These are phyloP conservation scores for Protostelium mycophagum DNA, from an alignment of 78 protist genomes.

Conservation along the genomic window DNA sequence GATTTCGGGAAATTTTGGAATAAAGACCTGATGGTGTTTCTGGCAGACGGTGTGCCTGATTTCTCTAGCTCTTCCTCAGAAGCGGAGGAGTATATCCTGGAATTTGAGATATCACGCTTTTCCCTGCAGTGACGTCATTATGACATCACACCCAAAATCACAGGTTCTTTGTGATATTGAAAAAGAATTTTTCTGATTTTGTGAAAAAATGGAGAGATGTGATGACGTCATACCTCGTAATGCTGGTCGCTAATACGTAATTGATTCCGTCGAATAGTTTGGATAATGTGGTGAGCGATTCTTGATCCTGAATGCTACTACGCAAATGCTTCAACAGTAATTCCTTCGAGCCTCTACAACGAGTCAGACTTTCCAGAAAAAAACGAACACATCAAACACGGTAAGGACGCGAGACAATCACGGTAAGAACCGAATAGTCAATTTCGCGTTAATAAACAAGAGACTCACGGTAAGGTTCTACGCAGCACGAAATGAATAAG, in stretches of 20 bases:
- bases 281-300: neutral
- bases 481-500: neutral
- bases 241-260: neutral
- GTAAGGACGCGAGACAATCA: too few species aligned
- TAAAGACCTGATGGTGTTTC: neutral
- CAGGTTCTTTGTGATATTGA: too few species aligned
- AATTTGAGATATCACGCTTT: too few species aligned
- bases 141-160: too few species aligned
- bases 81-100: neutral
- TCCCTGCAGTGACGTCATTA: too few species aligned
- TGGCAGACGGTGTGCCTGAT: neutral
- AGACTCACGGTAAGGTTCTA: neutral
- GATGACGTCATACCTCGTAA: too few species aligned
- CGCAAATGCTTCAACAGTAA: slow-evolving; percentile 1
- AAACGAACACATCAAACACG: neutral
- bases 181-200: too few species aligned
- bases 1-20: neutral
- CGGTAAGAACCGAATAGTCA: too few species aligned
- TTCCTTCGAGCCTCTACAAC: neutral
- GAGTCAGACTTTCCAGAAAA: neutral
- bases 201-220: too few species aligned
- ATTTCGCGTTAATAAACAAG: neutral
- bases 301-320: neutral
- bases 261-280: neutral
- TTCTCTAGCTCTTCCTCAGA: too few species aligned